A percentile compares a stretch with the other conserved stretches of the same genome.
These are phyloP conservation scores for Aspergillus ibericus DNA, from an alignment of 2,329 filamentous ascomycete species.

Conservation along the genomic window DNA sequence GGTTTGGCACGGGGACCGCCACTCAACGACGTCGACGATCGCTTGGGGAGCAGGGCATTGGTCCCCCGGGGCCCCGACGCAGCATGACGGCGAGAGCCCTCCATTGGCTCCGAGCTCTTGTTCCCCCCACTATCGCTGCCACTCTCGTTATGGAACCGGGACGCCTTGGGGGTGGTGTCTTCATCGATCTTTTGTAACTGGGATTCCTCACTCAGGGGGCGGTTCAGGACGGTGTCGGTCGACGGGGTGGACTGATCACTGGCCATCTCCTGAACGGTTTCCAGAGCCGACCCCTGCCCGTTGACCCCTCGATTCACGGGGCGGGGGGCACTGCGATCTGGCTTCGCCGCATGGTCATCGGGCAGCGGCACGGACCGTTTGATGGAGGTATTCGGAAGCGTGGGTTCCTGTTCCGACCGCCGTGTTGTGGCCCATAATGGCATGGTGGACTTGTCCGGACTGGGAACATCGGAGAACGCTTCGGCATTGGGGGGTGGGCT, in stretches of 20 bases:
- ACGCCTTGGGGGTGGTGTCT: conserved; percentile 41
- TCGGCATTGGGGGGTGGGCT: conserved; percentile 59
- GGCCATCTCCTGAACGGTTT: conserved; percentile 83
- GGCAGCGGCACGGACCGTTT: conserved; percentile 30
- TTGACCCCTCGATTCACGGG: conserved; percentile 60
- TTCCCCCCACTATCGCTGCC: conserved; percentile 55
- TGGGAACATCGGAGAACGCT: conserved; percentile 59
- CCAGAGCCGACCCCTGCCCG: conserved; percentile 64
- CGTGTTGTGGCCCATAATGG: conserved; percentile 34
- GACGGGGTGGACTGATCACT: conserved; percentile 73
- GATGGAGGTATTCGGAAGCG: conserved; percentile 39
- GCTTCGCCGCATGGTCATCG: conserved; percentile 30
- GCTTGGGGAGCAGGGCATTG: conserved; percentile 58
- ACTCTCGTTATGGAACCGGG: conserved; percentile 57
- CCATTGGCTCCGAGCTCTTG: conserved; percentile 37
- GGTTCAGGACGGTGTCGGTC: conserved; percentile 43
- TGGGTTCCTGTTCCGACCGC: conserved; percentile 31
- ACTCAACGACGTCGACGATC: conserved; percentile 67
- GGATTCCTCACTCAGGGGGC: conserved; percentile 37
- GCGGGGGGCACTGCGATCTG: conserved; percentile 45
- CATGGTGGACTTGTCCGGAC: conserved; percentile 62
- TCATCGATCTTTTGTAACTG: conserved; percentile 39
- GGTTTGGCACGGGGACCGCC: conserved; percentile 61
- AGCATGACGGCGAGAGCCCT: conserved; percentile 37
- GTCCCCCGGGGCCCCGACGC: conserved; percentile 47